phyloP scores from a whole-genome alignment of 2,329 filamentous ascomycete genomes.

The Aspergillus udagawae region DNA sequence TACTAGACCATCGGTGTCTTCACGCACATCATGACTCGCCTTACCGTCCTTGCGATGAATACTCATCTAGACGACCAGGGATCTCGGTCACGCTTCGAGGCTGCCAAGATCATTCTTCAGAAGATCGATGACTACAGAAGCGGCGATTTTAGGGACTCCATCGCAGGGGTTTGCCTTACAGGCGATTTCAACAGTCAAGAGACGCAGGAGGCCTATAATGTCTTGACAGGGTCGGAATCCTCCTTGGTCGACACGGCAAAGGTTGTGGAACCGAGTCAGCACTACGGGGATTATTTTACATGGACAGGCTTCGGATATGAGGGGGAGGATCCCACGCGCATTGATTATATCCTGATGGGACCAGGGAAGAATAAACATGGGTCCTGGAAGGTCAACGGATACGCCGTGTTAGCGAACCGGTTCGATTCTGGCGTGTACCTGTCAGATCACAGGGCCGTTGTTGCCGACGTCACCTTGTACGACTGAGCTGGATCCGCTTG shows the following conservation, averaged over 20 bases:
- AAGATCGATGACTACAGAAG: slow-evolving; percentile 35
- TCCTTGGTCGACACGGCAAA: slow-evolving; percentile 37
- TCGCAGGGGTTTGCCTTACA: slow-evolving; percentile 47
- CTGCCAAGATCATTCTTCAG: slow-evolving; percentile 49
- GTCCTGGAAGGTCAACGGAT: slow-evolving; percentile 44
- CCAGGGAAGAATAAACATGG: slow-evolving; percentile 12
- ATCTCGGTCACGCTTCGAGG: slow-evolving; percentile 44
- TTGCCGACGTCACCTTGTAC: slow-evolving; percentile 44
- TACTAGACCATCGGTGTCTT: slow-evolving; percentile 49
- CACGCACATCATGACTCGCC: slow-evolving; percentile 39
- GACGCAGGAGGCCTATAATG: slow-evolving; percentile 50
- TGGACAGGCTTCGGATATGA: slow-evolving; percentile 52
- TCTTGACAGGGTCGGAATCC: slow-evolving; percentile 40
- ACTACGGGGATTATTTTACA: slow-evolving; percentile 51
- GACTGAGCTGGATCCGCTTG: neutral
- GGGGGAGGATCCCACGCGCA: slow-evolving; percentile 37
- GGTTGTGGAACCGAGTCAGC: slow-evolving; percentile 29
- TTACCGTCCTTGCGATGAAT: slow-evolving; percentile 48
- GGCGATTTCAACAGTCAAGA: slow-evolving; percentile 56
- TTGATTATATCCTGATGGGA: slow-evolving; percentile 53
- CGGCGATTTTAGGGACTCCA: slow-evolving; percentile 18
- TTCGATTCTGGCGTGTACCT: slow-evolving; percentile 54
- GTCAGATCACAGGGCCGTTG: slow-evolving; percentile 56
- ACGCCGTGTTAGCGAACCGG: slow-evolving; percentile 50
- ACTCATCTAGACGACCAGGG: slow-evolving; percentile 58